Evolutionary conservation across 2,329 filamentous ascomycete genomes (phyloP).

Genomic region (Fusarium decemcellulare): DNA sequence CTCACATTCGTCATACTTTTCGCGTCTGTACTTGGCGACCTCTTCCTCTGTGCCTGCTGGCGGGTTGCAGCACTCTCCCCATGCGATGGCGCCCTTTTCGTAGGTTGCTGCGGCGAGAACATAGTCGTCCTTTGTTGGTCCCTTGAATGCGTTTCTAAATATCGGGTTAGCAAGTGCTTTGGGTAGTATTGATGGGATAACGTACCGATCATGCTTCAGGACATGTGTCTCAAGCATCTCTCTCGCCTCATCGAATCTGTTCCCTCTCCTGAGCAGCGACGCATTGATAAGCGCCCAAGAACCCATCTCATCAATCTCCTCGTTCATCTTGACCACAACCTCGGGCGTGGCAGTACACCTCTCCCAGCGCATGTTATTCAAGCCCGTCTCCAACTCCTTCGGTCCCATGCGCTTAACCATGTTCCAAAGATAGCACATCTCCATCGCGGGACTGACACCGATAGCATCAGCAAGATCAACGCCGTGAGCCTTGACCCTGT

Average conservation of each 20-base stretch:
- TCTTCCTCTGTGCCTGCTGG: conserved; percentile 49
- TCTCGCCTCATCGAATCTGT: conserved; percentile 75
- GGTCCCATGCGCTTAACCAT: conserved; percentile 85
- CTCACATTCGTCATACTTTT: conserved; percentile 73
- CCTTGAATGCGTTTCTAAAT: conserved; percentile 67
- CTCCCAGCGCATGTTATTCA: conserved; percentile 74
- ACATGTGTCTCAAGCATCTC: conserved; percentile 74
- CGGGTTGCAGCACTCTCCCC: conserved; percentile 74
- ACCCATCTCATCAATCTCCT: conserved; percentile 72
- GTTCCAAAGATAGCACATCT: conserved; percentile 97
- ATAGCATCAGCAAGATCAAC: conserved; percentile 84
- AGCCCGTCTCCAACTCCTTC: conserved; percentile 73
- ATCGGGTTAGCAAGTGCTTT: conserved; percentile 11
- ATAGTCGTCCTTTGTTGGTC: conserved; percentile 77
- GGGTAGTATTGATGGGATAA: background rate
- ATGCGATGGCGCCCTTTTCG: conserved; percentile 86
- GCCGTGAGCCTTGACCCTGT: conserved; percentile 76
- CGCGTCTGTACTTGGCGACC: conserved; percentile 55
- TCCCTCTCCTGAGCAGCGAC: conserved; percentile 75
- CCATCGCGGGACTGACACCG: conserved; percentile 84
- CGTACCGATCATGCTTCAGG: conserved; percentile 74
- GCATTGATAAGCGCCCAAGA: conserved; percentile 77
- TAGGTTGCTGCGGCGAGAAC: conserved; percentile 83
- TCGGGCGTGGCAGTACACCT: conserved; percentile 68
- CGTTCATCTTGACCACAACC: conserved; percentile 61